Base-by-base conservation (phyloP, 176 grass and related monocot genomes). In the Hordeum marinum region DNA sequence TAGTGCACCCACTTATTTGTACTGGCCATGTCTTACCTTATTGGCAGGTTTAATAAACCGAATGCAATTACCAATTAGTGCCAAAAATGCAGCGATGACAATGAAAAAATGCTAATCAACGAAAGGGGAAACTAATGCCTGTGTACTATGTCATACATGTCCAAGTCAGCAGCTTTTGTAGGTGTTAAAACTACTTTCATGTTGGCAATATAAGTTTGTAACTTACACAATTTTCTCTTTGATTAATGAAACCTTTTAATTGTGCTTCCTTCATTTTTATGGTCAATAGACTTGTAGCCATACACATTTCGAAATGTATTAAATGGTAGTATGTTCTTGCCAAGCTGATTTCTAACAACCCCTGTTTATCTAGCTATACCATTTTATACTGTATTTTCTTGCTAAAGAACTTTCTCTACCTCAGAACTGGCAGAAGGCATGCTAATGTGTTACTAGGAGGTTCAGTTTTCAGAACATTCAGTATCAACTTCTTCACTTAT, bases 401-500 rank as follows among this genome's bases (percentile, higher is more conserved):
- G 32, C 82, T 81, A 79, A 89, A 82, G n/a, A 32, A 75, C 18
- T 82, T 81, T 71, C 68, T 85, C 52, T 81, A 82, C 58, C 45
- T 67, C 77, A 98, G 93, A 88, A 90, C 91, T 82, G 91, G 91
- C 69, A 92, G 87, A 89, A 98, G 85, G 60, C 89, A 93, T 90
- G 87, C 87, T 80, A 95, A 98, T 77, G 83, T 98, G 69, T 82
- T 98, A 58, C 69, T 98, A 39, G 77, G 85, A 79, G 91, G 89
- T 85, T 90, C 87, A 64, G 79, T 92, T 90, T 95, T 95, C 76
- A 83, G 89, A 71, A 93, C 88, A 78, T 95, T 98, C 81, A 87
- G 93, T 69, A 95, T 98, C 69, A 98, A 98, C 76, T 98, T 98
- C 87, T 98, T 98, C 83, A 98, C 89, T 85, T 95, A 98, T 66